These are phyloP conservation scores for Iberis pinnata DNA, from an alignment of 345 rosid species.

Conservation along the genomic window DNA sequence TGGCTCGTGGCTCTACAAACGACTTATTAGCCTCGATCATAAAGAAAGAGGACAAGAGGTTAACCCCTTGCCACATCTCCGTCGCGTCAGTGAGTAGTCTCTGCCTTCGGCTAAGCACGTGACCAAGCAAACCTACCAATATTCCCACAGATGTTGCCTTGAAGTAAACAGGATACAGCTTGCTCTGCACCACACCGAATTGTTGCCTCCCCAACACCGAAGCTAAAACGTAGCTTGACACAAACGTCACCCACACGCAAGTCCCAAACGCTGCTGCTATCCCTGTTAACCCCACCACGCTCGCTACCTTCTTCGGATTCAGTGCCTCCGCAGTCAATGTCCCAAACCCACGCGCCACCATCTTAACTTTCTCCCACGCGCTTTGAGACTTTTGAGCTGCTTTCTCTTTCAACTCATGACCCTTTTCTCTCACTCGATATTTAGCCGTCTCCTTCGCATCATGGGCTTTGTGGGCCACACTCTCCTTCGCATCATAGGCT, in stretches of 20 bases:
- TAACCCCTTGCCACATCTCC: constrained; percentile 49
- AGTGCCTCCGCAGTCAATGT: not conserved
- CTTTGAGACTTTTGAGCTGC: constrained; percentile 8
- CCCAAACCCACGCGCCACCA: not conserved
- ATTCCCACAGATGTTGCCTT: constrained; percentile 38
- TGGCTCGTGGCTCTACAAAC: constrained; percentile 57
- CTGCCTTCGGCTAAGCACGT: constrained; percentile 35
- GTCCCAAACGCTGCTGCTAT: constrained; percentile 56
- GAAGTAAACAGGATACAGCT: constrained; percentile 63
- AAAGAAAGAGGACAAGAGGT: constrained; percentile 39
- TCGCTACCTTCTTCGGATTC: constrained; percentile 19
- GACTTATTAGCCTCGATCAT: constrained; percentile 47
- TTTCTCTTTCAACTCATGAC: not conserved
- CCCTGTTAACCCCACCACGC: constrained; percentile 42
- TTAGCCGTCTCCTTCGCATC: not conserved
- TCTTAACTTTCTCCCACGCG: constrained; percentile 15
- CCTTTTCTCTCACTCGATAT: constrained; percentile 11
- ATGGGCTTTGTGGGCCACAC: constrained; percentile 3
- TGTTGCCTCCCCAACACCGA: constrained; percentile 51
- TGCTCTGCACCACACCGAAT: constrained; percentile 63
- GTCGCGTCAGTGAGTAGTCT: constrained; percentile 27
- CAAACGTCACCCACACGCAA: constrained; percentile 71
- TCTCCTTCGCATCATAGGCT: not conserved
- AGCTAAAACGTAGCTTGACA: constrained; percentile 50
- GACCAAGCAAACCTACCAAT: constrained; percentile 46